These are phyloP conservation scores for Rhodosporidiobolus sp. DNA, from an alignment of 768 basidiomycete genomes.

Conservation along the genomic window DNA sequence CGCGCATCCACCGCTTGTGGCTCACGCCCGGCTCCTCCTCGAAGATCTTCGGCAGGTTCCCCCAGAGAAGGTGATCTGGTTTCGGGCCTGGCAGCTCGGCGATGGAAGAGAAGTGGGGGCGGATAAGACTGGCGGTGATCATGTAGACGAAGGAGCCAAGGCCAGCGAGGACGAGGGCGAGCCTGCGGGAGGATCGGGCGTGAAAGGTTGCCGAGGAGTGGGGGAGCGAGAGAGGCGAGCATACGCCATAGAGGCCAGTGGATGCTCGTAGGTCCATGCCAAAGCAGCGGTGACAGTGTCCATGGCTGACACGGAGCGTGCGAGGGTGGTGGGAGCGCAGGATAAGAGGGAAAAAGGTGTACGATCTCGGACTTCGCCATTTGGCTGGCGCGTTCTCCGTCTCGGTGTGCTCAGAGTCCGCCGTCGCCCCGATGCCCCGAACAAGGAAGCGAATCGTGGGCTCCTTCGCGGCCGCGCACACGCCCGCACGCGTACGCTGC, in stretches of 20 bases:
- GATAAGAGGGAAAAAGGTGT: background rate
- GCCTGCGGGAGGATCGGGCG: background rate
- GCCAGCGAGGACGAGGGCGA: background rate
- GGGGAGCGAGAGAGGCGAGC: background rate
- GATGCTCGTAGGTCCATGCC: background rate
- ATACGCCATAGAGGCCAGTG: background rate
- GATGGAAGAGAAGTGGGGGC: slow-evolving; percentile 1
- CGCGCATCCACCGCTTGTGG: slow-evolving; percentile 58
- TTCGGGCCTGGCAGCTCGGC: slow-evolving; percentile 25
- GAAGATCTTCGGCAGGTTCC: slow-evolving; percentile 17
- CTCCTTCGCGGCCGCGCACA: no score
- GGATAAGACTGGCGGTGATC: slow-evolving; percentile 1
- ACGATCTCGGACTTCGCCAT: no score
- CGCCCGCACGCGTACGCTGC: no score
- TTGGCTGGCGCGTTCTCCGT: no score
- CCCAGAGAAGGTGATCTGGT: background rate
- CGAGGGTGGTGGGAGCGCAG: background rate
- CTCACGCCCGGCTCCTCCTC: slow-evolving; percentile 53
- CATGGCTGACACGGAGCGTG: background rate
- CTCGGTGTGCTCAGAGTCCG: no score
- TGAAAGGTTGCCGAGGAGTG: background rate
- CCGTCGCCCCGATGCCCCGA: no score
- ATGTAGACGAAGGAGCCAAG: slow-evolving; percentile 1
- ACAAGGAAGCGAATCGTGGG: no score
- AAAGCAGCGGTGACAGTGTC: background rate